Evolutionary conservation across 2,329 filamentous ascomycete species (phyloP).

Genomic region (Madurella fahalii): DNA sequence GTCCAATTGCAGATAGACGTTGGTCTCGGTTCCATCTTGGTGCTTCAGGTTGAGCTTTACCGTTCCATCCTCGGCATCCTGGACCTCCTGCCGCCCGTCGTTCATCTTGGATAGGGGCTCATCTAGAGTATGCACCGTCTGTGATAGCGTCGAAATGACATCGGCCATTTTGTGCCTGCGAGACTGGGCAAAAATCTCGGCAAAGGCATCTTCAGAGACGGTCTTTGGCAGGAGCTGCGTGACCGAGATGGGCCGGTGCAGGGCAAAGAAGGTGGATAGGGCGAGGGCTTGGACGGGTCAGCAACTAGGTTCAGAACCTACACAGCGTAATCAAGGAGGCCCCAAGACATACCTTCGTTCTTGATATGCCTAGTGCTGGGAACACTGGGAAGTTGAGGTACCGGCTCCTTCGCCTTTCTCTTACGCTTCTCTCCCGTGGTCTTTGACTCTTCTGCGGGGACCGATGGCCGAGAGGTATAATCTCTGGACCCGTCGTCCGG

Average conservation of each 20-base stretch:
- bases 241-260: slow-evolving; percentile 89
- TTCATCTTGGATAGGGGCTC: slow-evolving; percentile 52
- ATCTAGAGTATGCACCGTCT: slow-evolving; percentile 57
- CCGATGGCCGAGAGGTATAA: slow-evolving; percentile 46
- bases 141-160: slow-evolving; percentile 64
- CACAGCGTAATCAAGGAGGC: background rate
- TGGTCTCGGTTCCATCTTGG: slow-evolving; percentile 53
- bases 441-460: slow-evolving; percentile 45
- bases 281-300: slow-evolving; percentile 62
- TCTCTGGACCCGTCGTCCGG: slow-evolving; percentile 54
- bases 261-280: slow-evolving; percentile 89
- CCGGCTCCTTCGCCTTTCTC: slow-evolving; percentile 53
- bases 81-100: slow-evolving; percentile 31
- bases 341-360: slow-evolving; percentile 52
- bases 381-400: slow-evolving; percentile 64
- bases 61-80: slow-evolving; percentile 44
- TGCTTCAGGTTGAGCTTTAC: slow-evolving; percentile 51
- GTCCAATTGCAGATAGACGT: slow-evolving; percentile 63
- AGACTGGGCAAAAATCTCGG: slow-evolving; percentile 69
- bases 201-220: slow-evolving; percentile 71
- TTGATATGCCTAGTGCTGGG: slow-evolving; percentile 70
- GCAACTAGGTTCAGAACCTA: background rate
- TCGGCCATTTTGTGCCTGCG: slow-evolving; percentile 50
- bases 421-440: slow-evolving; percentile 50
- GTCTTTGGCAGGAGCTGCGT: slow-evolving; percentile 73